Evolutionary conservation across 176 grass and related monocot genomes (phyloP).

Genomic region (Cocos nucifera): DNA sequence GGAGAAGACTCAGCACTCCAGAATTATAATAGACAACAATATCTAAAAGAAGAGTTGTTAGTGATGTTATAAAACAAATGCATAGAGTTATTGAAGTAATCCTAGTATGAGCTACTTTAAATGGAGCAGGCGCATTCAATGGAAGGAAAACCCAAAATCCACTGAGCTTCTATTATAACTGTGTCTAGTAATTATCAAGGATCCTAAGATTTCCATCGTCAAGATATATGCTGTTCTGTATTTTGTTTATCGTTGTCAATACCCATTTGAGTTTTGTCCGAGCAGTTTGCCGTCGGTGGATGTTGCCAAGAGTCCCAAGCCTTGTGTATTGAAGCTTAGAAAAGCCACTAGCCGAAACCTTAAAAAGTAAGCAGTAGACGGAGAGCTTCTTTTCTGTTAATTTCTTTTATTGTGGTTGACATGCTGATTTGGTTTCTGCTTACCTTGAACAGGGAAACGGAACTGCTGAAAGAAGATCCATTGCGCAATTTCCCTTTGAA

Average conservation of each 20-base stretch:
- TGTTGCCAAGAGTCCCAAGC: constrained; percentile 48
- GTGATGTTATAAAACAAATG: too few relatives aligned
- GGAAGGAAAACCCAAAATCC: too few relatives aligned
- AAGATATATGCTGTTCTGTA: too few relatives aligned
- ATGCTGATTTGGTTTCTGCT: constrained; percentile 1
- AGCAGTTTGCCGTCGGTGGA: constrained; percentile 37
- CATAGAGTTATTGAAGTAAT: too few relatives aligned
- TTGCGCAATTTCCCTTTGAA: constrained; percentile 68
- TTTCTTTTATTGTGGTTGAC: background rate
- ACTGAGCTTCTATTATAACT: too few relatives aligned
- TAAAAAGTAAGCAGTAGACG: constrained; percentile 50
- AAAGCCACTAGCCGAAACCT: constrained; percentile 57
- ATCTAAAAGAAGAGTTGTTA: too few relatives aligned
- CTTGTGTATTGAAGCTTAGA: constrained; percentile 62
- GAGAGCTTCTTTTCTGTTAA: background rate
- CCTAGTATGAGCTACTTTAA: too few relatives aligned
- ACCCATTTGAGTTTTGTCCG: background rate
- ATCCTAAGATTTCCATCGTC: too few relatives aligned
- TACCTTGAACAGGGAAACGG: constrained; percentile 67
- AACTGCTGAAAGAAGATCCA: constrained; percentile 85
- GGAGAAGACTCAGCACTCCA: background rate
- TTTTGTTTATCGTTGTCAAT: background rate
- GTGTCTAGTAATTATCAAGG: too few relatives aligned
- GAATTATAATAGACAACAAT: too few relatives aligned
- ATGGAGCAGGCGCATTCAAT: too few relatives aligned